Base-by-base conservation (phyloP, 2,329 filamentous ascomycete genomes). In the Fusarium phyllophilum region DNA sequence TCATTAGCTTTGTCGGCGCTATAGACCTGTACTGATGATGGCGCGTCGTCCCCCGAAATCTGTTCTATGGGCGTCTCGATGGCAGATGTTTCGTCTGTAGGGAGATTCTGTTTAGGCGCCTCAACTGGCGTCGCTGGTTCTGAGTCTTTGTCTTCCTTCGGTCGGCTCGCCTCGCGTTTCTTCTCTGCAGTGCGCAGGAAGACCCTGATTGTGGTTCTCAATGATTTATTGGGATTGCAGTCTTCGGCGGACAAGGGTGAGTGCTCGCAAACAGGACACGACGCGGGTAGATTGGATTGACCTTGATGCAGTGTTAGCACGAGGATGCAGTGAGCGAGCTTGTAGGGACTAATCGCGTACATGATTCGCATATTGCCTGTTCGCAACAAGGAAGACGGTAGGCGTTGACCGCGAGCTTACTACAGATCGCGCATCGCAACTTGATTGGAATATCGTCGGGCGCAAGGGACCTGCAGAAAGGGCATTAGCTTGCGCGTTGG, bases 371-470 rank as follows among this genome's bases (percentile, higher is more conserved):
- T 66, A 98, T 97, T 45, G 93, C 92, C 81, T 97, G 96, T 80
- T 98, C 96, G 83, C 96, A 99, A 84, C 96, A 99, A 4, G 95
- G 94, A 34, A 98, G 87, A 73, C 95, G 93, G 82, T 94, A 97
- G 14, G 96, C 94, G 81, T 98, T 97, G 74, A 97, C 86, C 36
- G 95, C 95, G 66, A 98, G 88, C 82, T 94, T 95, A 85, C 93
- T 96, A 84, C 96, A 99, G 77, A 94, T 94, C 59, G 94, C 94
- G 86, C 96, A 99, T 83, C 95, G 93, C 73, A 99, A 89, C 87
- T 97, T 98, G 79, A 95, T 94, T n/a, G 96, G 96, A 66, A 98
- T 95, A 72, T 96, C 94, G 78, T 96, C 94, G 74, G 93, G 90
- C 26, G 90, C 86, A 68, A 97, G 87, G 56, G 93, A 92, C 82